phyloP scores from a whole-genome alignment of 2,329 filamentous ascomycete genomes.

The Chlorencoelia australis region DNA sequence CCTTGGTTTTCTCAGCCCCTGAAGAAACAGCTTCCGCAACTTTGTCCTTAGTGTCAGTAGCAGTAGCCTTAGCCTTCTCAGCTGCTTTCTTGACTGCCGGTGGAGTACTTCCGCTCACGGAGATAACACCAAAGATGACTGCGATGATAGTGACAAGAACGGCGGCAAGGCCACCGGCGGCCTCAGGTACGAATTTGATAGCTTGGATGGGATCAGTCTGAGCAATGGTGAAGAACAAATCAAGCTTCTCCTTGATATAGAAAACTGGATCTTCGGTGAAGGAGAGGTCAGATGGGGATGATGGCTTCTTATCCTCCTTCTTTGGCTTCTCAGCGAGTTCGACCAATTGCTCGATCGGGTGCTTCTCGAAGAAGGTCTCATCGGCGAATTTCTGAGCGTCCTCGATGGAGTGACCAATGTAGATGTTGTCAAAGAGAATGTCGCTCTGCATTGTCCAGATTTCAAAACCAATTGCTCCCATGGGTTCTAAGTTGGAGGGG shows the following conservation, averaged over 20 bases:
- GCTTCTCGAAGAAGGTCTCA: constrained; percentile 87
- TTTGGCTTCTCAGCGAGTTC: constrained; percentile 76
- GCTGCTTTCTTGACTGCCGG: constrained; percentile 67
- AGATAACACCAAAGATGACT: constrained; percentile 57
- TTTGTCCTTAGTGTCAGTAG: constrained; percentile 69
- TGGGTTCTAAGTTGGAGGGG: constrained; percentile 93
- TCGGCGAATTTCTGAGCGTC: constrained; percentile 83
- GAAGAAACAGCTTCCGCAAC: constrained; percentile 46
- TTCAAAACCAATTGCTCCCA: constrained; percentile 97
- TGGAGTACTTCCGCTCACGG: constrained; percentile 52
- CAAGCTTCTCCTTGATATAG: constrained; percentile 86
- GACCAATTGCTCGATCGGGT: constrained; percentile 67
- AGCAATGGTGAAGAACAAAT: constrained; percentile 79
- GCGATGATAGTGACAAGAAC: constrained; percentile 60
- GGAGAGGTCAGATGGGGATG: constrained; percentile 65
- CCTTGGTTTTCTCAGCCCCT: constrained; percentile 66
- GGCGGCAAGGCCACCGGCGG: constrained; percentile 70
- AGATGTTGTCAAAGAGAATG: constrained; percentile 99
- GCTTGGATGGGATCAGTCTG: constrained; percentile 72
- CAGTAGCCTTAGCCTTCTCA: constrained; percentile 55
- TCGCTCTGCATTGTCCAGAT: constrained; percentile 99
- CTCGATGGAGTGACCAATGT: constrained; percentile 93
- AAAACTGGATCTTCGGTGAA: constrained; percentile 85
- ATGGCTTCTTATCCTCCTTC: constrained; percentile 45
- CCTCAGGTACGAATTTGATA: constrained; percentile 82